These are phyloP conservation scores for Cyclotella cryptica DNA, from an alignment of 108 stramenopile genomes.

Conservation along the genomic window DNA sequence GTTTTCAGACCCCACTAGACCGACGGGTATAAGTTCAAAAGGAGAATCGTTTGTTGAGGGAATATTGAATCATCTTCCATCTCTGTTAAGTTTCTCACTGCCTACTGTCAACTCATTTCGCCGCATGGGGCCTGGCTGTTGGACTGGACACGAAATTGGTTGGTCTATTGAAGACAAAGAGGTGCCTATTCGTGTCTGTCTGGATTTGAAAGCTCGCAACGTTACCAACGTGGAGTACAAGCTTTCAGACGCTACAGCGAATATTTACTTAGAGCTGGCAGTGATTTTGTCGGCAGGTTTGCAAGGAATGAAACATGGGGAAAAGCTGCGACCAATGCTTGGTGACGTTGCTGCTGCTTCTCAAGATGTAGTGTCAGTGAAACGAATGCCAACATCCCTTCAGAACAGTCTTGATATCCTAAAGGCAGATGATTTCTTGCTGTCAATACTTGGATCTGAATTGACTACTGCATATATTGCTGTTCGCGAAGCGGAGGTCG, in stretches of 20 bases:
- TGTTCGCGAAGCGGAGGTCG: conserved; percentile 56
- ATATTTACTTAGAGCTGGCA: conserved; percentile 76
- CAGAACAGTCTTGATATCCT: conserved; percentile 62
- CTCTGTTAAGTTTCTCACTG: conserved; percentile 69
- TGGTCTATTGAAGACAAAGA: conserved; percentile 89
- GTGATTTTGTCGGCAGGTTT: conserved; percentile 70
- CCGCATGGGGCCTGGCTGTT: conserved; percentile 82
- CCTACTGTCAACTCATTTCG: conserved; percentile 80
- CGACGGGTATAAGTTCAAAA: conserved; percentile 38
- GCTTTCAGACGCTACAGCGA: conserved; percentile 70
- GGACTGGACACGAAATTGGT: conserved; percentile 73
- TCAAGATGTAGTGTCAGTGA: not conserved
- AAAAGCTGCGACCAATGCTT: conserved; percentile 56
- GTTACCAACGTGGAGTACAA: conserved; percentile 81
- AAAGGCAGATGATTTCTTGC: conserved; percentile 52
- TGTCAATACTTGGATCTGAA: conserved; percentile 51
- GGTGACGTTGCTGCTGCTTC: not conserved
- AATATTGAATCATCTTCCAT: conserved; percentile 70
- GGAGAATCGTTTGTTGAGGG: conserved; percentile 83
- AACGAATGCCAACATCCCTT: conserved; percentile 55
- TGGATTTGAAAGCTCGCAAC: conserved; percentile 44
- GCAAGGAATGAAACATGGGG: conserved; percentile 58
- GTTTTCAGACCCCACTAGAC: conserved; percentile 39
- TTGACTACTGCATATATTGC: conserved; percentile 68
- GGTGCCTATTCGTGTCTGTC: conserved; percentile 71